Evolutionary conservation across 192 early-diverging fungal genomes (phyloP).

Genomic region (Mortierella claussenii): DNA sequence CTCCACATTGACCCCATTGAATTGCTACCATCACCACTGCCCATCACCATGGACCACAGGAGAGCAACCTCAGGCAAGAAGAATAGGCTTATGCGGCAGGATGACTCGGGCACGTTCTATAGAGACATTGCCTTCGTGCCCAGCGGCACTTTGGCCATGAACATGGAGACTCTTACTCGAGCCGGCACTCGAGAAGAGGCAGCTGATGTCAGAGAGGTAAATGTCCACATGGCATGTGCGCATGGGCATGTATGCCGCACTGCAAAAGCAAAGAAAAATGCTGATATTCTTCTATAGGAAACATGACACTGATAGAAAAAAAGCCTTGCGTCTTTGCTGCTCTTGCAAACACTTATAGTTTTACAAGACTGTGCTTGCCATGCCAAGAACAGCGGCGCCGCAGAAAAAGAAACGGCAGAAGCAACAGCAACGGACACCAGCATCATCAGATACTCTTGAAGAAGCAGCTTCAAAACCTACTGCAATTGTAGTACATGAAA

Average conservation of each 20-base stretch:
- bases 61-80: too few species aligned
- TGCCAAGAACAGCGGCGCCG: conserved; percentile 12
- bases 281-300: too few species aligned
- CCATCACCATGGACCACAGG: too few species aligned
- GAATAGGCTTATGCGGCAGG: conserved; percentile 11
- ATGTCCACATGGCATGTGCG: too few species aligned
- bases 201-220: conserved; percentile 31
- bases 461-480: background rate
- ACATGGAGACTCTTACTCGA: background rate
- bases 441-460: background rate
- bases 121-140: conserved; percentile 45
- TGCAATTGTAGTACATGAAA: background rate
- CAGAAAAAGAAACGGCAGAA: background rate
- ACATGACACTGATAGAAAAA: too few species aligned
- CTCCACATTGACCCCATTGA: background rate
- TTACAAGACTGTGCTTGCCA: conserved; percentile 31
- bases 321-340: too few species aligned
- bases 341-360: too few species aligned
- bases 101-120: conserved; percentile 32
- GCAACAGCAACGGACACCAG: background rate
- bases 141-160: conserved; percentile 26
- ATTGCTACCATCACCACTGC: too few species aligned
- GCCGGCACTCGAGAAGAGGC: conserved; percentile 11
- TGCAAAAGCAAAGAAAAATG: too few species aligned
- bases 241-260: too few species aligned